Conservation (phyloP, 73 alveolate species). For the Loxodes magnus region DNA sequence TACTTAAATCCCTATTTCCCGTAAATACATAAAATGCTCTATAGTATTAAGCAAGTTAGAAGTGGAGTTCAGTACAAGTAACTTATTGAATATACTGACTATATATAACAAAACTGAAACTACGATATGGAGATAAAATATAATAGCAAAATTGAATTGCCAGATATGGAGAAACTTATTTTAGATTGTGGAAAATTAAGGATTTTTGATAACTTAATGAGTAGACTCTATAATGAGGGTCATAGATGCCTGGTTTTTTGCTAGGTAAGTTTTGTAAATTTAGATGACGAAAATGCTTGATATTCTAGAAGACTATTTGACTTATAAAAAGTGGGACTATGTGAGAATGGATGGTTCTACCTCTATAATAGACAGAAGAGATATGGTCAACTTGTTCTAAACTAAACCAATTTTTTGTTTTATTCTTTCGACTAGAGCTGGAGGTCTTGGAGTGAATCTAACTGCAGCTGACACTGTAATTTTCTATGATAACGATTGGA, state of each 20-base stretch:
- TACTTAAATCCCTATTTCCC: too few species aligned
- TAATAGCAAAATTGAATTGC: conserved; percentile 13
- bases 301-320: conserved; percentile 89
- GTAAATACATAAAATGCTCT: too few species aligned
- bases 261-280: too few species aligned
- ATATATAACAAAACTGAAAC: too few species aligned
- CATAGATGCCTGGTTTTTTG: conserved; percentile 91
- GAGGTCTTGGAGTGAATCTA: conserved; percentile 96
- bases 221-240: conserved; percentile 54
- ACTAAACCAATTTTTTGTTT: conserved; percentile 84
- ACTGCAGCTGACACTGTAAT: conserved; percentile 98
- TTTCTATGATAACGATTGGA: conserved; percentile 99
- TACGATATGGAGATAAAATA: not conserved
- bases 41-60: too few species aligned
- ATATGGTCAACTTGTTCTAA: conserved; percentile 49
- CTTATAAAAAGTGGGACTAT: conserved; percentile 71
- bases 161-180: conserved; percentile 10
- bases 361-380: conserved; percentile 85
- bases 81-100: too few species aligned
- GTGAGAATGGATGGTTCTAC: conserved; percentile 98
- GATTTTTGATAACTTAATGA: conserved; percentile 64
- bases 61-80: too few species aligned
- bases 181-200: conserved; percentile 18
- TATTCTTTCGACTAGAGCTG: conserved; percentile 94
- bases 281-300: conserved; percentile 98